Evolutionary conservation across 2,329 filamentous ascomycete genomes (phyloP), one percentile per base, ranked within the genome.

Genomic region (Biscogniauxia sp.): DNA sequence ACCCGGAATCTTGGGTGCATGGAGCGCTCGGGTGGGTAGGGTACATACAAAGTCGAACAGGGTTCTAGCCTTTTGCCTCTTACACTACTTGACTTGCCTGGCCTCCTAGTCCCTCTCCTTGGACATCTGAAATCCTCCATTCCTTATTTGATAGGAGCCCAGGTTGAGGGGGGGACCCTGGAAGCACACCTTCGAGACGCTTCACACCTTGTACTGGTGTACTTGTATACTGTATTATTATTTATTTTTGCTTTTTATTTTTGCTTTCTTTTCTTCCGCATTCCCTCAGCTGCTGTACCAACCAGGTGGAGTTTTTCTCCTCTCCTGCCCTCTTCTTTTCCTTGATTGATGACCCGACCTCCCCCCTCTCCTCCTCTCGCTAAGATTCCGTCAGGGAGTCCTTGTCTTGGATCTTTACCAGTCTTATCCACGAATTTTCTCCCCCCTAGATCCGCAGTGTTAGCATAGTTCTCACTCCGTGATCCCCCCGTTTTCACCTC

Each of bases 1-100:
- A 68, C 69, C 71, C 70, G 68, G 70, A 68, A 71, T 71, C 70
- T 71, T 73, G 70, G 71, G 69, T 72, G 64, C 64, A 71, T 69
- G 61, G 68, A 66, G 66, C 64, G 62, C 54, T 65, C 61, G 67
- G 62, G 66, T 69, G 66, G 65, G 59, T 61, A 65, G 64, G 63
- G 59, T 56, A 57, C 66, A 63, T 69, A 69, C 66, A 63, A 68
- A 69, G 58, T 61, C 64, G 64, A 59, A 59, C 70, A 72, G 69
- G 71, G 70, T 69, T 70, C 67, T 71, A 70, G 68, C 68, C 68
- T 68, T 55, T 51, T 61, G 26, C 53, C 54, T 63, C 55, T 59
- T 65, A 60, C 45, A 59, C 57, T 50, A 53, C 56, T 56, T 53
- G 55, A 57, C 58, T 37, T 60, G 23, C 45, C 26, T 56, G 52